Evolutionary conservation across 2,329 filamentous ascomycete species (phyloP), one percentile per base, ranked within the genome.

Genomic region (Pseudocercospora cruenta): DNA sequence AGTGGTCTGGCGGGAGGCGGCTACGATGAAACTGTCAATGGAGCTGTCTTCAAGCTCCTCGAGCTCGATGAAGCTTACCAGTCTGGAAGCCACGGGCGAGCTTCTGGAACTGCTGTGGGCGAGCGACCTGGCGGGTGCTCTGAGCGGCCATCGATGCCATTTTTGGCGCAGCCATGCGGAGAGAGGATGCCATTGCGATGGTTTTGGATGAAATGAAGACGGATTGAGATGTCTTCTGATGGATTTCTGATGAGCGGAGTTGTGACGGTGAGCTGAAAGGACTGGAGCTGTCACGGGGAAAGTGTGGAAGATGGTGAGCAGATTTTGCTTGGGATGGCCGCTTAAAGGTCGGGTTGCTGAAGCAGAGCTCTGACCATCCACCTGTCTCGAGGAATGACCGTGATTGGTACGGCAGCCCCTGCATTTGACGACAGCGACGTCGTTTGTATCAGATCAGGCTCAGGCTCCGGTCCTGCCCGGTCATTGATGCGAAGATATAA

Each of bases 71-170:
- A 61, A 67, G 65, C 67, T 85, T 88, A 91, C 89, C 88, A 79
- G 68, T 63, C 51, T 88, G 85, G 84, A 91, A 88, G 83, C 90
- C 90, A 82, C 91, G 91, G 86, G 90, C 69, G 74, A 76, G 74
- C 73, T 76, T 91, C 84, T 90, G 86, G 81, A 85, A 85, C 72
- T 76, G 74, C 71, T 73, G 70, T 84, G 90, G 90, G 65, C 91
- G 90, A 82, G 90, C 90, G 82, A 88, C 89, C 88, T 91, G 91
- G 84, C 86, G 83, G 81, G 89, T 88, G 88, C 90, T 90, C 84
- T 77, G 76, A 47, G 90, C 87, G 78, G 80, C 81, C 79, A 83
- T 81, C 80, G 88, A 86, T 82, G 90, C 89, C 85, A 93, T 86
- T 82, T 91, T 88, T 79, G 90, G 89, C 81, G 90, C 88, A 84